phyloP scores from a whole-genome alignment of 768 basidiomycete genomes.

The Russula dissimulans region DNA sequence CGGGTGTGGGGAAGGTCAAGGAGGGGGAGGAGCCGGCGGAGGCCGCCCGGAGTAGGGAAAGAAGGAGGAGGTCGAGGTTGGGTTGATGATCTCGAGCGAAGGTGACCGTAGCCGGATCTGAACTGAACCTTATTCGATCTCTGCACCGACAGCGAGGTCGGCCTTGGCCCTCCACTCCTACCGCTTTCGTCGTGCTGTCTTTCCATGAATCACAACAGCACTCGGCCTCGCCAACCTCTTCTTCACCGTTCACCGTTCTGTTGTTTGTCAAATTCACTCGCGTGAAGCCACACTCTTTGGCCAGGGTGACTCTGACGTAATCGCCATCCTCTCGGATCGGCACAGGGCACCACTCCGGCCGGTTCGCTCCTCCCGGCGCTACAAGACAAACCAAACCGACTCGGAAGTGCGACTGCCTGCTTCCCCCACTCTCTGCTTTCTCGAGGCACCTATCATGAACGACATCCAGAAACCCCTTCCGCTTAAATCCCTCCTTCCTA shows the following conservation, averaged over 20 bases:
- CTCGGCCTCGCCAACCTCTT: neutral
- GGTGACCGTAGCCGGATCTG: neutral
- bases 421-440: neutral
- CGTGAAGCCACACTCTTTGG: neutral
- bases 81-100: neutral
- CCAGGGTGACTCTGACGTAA: slow-evolving; percentile 18
- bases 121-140: slow-evolving; percentile 12
- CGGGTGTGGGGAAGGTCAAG: neutral
- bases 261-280: neutral
- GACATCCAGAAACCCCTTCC: neutral
- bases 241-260: neutral
- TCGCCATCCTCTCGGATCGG: slow-evolving; percentile 4
- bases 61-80: neutral
- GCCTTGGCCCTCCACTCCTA: neutral
- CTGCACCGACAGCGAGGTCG: neutral
- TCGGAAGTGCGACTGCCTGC: no score
- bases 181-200: no score
- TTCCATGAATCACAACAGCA: neutral
- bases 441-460: neutral
- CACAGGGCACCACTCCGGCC: neutral
- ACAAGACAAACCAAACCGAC: slow-evolving; percentile 3
- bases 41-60: neutral
- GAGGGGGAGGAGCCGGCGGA: slow-evolving; percentile 1
- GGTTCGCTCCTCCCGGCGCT: slow-evolving; percentile 14
- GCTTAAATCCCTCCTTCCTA: slow-evolving; percentile 5